These are phyloP conservation scores for Phoma sp. DNA, from an alignment of 2,329 filamentous ascomycete species.

Conservation along the genomic window DNA sequence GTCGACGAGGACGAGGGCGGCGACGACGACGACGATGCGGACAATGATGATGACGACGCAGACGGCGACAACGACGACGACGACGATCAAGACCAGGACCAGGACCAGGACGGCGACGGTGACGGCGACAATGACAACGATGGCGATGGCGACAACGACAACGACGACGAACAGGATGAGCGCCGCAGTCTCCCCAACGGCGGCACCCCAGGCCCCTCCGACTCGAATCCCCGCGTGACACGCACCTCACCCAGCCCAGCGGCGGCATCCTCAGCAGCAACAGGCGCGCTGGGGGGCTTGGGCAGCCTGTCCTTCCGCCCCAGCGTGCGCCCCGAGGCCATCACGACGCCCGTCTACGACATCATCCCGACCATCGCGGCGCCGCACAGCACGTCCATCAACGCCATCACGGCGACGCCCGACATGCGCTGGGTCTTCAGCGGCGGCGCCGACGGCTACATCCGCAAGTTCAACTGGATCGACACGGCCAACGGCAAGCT, in stretches of 20 bases:
- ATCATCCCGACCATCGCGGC: conserved; percentile 97
- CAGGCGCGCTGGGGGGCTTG: conserved; percentile 38
- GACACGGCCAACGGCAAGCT: conserved; percentile 95
- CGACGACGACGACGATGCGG: conserved; percentile 46
- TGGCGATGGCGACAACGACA: conserved; percentile 50
- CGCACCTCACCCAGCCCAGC: conserved; percentile 57
- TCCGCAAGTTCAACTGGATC: conserved; percentile 94
- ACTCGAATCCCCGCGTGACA: conserved; percentile 55
- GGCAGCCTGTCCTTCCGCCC: conserved; percentile 60
- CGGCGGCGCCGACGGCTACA: conserved; percentile 92
- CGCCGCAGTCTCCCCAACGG: conserved; percentile 39
- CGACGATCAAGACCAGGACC: conserved; percentile 45
- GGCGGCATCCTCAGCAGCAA: conserved; percentile 27
- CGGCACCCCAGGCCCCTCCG: conserved; percentile 29
- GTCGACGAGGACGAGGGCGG: conserved; percentile 53
- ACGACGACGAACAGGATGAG: conserved; percentile 55
- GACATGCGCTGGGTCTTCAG: conserved; percentile 96
- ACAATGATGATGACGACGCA: conserved; percentile 50
- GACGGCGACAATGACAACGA: conserved; percentile 51
- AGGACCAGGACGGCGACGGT: conserved; percentile 36
- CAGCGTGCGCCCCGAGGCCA: conserved; percentile 75
- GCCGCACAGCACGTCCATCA: conserved; percentile 93
- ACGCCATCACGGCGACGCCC: conserved; percentile 87
- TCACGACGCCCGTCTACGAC: conserved; percentile 83
- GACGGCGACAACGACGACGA: conserved; percentile 51